These are phyloP conservation scores for Gnomoniopsis sp. DNA, from an alignment of 2,329 filamentous ascomycete species.

Conservation along the genomic window DNA sequence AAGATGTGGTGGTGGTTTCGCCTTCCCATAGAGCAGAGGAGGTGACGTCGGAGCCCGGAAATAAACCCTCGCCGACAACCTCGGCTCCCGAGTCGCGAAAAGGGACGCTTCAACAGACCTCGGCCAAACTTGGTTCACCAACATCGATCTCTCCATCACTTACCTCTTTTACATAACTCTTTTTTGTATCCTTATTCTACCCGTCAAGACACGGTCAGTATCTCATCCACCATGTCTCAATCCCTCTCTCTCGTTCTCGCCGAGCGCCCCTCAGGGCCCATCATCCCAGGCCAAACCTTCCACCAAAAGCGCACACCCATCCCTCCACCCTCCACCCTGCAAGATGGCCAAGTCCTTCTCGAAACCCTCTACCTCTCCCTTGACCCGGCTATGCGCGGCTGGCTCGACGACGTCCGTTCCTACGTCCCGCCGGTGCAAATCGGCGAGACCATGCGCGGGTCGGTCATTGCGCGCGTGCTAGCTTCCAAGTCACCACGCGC, in stretches of 20 bases:
- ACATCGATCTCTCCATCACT: neutral
- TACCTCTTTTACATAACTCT: neutral
- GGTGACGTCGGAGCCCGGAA: constrained; percentile 2
- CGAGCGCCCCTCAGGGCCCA: constrained; percentile 57
- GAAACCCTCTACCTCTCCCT: constrained; percentile 53
- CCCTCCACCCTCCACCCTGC: constrained; percentile 40
- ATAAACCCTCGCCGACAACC: neutral
- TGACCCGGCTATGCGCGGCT: constrained; percentile 63
- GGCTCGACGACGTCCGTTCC: constrained; percentile 45
- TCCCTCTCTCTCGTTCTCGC: constrained; percentile 46
- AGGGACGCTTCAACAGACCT: neutral
- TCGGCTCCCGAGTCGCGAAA: constrained; percentile 2
- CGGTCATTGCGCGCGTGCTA: constrained; percentile 49
- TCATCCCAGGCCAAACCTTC: constrained; percentile 66
- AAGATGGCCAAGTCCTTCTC: constrained; percentile 52
- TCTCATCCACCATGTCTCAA: neutral
- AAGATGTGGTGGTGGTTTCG: neutral
- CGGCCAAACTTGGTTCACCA: neutral
- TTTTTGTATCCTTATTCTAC: neutral
- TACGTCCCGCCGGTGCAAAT: constrained; percentile 61
- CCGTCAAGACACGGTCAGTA: neutral
- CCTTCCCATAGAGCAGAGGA: neutral
- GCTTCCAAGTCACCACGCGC: constrained; percentile 44
- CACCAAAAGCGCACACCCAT: constrained; percentile 46
- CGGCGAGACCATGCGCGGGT: constrained; percentile 58